phyloP scores from a whole-genome alignment of 371 early-diverging fungal species.

The Zopfochytrium polystomum region DNA sequence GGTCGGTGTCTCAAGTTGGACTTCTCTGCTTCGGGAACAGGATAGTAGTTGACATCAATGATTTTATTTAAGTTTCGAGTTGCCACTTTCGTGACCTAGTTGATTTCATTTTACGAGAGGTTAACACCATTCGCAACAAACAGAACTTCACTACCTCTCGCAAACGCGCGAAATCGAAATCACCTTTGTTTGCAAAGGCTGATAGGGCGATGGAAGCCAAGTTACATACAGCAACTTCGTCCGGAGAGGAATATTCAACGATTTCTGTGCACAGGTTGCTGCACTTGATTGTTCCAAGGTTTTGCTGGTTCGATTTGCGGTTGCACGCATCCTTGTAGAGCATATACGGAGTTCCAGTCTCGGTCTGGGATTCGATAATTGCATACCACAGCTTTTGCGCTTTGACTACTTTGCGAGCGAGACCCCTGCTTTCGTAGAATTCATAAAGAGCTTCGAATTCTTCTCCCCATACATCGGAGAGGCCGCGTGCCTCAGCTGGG shows the following conservation, averaged over 20 bases:
- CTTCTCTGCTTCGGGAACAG: constrained; percentile 82
- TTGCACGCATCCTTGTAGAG: constrained; percentile 99
- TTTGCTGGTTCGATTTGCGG: constrained; percentile 92
- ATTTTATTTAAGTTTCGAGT: constrained; percentile 94
- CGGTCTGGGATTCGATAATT: constrained; percentile 96
- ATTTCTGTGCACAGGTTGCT: constrained; percentile 83
- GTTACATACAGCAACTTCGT: constrained; percentile 99
- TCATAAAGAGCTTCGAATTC: constrained; percentile 89
- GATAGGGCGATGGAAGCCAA: constrained; percentile 97
- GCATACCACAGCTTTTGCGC: constrained; percentile 99
- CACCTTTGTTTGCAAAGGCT: constrained; percentile 64
- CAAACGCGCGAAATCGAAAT: constrained; percentile 70
- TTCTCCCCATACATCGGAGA: constrained; percentile 93
- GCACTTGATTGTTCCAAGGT: constrained; percentile 95
- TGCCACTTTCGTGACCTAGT: constrained; percentile 76
- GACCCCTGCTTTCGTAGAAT: constrained; percentile 86
- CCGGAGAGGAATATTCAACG: constrained; percentile 92
- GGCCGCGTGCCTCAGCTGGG: constrained; percentile 93
- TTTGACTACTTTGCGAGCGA: constrained; percentile 81
- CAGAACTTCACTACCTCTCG: constrained; percentile 48
- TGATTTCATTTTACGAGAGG: constrained; percentile 1
- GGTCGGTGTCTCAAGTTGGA: constrained; percentile 97
- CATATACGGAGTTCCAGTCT: constrained; percentile 99
- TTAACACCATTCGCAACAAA: background rate
- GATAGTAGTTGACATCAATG: constrained; percentile 98